Evolutionary conservation across 1,139 yeast species (phyloP), one percentile per base, ranked within the genome.

Genomic region (Wickerhamomyces sp.): DNA sequence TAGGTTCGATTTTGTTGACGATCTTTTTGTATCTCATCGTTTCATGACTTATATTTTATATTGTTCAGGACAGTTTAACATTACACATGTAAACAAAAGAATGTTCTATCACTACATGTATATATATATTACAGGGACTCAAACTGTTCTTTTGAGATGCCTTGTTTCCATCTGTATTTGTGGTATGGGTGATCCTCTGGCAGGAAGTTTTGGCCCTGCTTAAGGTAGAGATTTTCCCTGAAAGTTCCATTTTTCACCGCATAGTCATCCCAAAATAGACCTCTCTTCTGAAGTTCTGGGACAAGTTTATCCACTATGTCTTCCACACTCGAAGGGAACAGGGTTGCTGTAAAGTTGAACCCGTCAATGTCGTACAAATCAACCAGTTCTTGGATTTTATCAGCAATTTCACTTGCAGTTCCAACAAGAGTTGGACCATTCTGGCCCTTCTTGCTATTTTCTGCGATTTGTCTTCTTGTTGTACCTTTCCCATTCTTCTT

Each of bases 141-240:
- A 44, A 65, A 66, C 20, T 65, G 67, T 40, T 63, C 67, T 43
- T 58, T 64, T 1, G 66, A 39, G 40, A 60, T 66, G 18, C 64
- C 67, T 12, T 62, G 59, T 36, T 54, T 56, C 74, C 74, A 69
- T 55, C 70, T 64, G 31, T 67, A 54, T 2, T 53, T 54, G 45
- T 67, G 46, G 8, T 73, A 72, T 16, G 70, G 70, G 42, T 69
- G 74, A 15, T 47, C 51, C 20, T 49, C 44, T 54, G 66, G 39
- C 53, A 67, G 63, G 60, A 64, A 46, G 7, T 51, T 52, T 3
- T 48, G 48, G 4, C 46, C 51, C 57, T 42, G 56, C 40, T 32
- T 25, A 13, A 48, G 37, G 19, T 40, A 48, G 8, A 59, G 45
- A 32, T 53, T 55, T 37, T 58, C 61, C 47, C 63, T 54, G 29